Conservation (phyloP, 2,329 filamentous ascomycete species). For the Hypoxylon sp. region DNA sequence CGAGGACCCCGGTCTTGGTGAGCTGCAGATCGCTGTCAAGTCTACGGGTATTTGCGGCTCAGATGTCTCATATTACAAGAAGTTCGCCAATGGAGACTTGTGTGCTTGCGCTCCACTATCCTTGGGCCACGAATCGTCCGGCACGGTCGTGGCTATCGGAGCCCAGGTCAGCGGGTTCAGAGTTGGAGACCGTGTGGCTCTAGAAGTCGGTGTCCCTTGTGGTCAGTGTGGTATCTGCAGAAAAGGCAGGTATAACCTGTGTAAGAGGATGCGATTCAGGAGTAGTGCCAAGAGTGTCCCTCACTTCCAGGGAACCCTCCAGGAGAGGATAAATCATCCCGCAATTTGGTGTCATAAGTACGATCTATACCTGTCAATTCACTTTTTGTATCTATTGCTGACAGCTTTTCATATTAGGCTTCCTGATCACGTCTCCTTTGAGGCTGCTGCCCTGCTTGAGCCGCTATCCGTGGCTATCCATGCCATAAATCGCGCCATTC, state of each 20-base stretch:
- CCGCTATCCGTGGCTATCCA: slow-evolving; percentile 75
- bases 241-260: slow-evolving; percentile 72
- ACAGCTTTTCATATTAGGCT: slow-evolving; percentile 59
- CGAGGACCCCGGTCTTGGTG: slow-evolving; percentile 63
- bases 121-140: slow-evolving; percentile 74
- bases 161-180: slow-evolving; percentile 66
- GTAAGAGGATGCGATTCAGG: slow-evolving; percentile 73
- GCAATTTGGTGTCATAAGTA: slow-evolving; percentile 74
- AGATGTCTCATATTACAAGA: slow-evolving; percentile 79
- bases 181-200: slow-evolving; percentile 69
- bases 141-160: slow-evolving; percentile 70
- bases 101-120: slow-evolving; percentile 76
- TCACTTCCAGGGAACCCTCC: slow-evolving; percentile 74
- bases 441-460: slow-evolving; percentile 72
- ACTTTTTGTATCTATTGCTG: slow-evolving; percentile 32
- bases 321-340: slow-evolving; percentile 74
- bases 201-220: slow-evolving; percentile 59
- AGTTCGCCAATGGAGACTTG: slow-evolving; percentile 79
- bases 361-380: slow-evolving; percentile 45
- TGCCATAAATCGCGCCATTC: slow-evolving; percentile 69
- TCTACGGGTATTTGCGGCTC: slow-evolving; percentile 79
- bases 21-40: slow-evolving; percentile 76
- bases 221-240: slow-evolving; percentile 59
- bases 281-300: slow-evolving; percentile 75
- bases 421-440: slow-evolving; percentile 71